A percentile compares a stretch with the other conserved stretches of the same genome.
Evolutionary conservation across 148 eudicot genomes (phyloP).

Genomic region (Cornus florida): DNA sequence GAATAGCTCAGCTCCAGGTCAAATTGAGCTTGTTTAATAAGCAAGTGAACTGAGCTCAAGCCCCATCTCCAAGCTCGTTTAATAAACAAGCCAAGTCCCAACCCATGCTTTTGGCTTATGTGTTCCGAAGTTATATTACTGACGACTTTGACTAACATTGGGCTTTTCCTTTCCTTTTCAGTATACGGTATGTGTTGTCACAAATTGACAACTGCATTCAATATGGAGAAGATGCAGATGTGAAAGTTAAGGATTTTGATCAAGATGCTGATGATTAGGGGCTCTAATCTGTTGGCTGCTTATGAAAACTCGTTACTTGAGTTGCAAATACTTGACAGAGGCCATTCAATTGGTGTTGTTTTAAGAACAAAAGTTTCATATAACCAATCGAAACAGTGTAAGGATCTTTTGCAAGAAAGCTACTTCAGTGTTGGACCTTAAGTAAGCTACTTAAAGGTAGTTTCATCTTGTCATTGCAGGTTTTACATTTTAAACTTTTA

Average conservation of each 20-base stretch:
- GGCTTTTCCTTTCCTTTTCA: conserved; percentile 16
- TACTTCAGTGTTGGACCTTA: neutral
- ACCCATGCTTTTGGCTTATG: too few species aligned
- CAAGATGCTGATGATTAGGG: conserved; percentile 38
- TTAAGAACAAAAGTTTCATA: neutral
- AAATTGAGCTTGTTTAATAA: too few species aligned
- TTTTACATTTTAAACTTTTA: neutral
- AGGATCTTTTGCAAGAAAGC: neutral
- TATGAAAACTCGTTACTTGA: neutral
- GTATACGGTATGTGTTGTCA: conserved; percentile 69
- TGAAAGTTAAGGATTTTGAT: conserved; percentile 85
- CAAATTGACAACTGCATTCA: conserved; percentile 74
- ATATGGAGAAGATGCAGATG: conserved; percentile 92
- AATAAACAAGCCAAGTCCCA: too few species aligned
- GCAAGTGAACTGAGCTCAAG: too few species aligned
- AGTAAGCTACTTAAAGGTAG: neutral
- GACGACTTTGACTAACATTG: neutral
- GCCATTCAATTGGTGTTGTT: neutral
- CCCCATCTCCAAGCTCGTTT: too few species aligned
- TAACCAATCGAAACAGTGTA: neutral
- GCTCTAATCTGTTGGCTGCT: neutral
- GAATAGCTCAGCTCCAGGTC: too few species aligned
- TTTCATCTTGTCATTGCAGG: neutral
- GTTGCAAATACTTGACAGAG: neutral
- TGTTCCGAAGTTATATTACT: neutral